Evolutionary conservation across 2,329 filamentous ascomycete species (phyloP).

Genomic region (Curvularia lunata): DNA sequence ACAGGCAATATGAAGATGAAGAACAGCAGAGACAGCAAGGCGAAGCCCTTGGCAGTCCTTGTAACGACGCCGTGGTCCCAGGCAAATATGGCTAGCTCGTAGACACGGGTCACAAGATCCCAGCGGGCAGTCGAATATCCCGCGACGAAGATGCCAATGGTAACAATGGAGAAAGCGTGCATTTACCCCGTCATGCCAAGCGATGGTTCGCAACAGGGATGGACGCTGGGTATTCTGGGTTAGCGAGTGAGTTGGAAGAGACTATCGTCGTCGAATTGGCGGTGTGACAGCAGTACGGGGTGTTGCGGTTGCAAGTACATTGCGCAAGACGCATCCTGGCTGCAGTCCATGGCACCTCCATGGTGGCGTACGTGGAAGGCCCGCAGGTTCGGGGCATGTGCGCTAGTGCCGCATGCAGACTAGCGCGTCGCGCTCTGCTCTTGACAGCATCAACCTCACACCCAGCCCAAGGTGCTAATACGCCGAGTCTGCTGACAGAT

Average conservation of each 20-base stretch:
- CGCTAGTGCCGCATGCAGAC: constrained; percentile 11
- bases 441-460: constrained; percentile 6
- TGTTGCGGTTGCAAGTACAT: constrained; percentile 23
- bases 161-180: constrained; percentile 97
- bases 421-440: constrained; percentile 12
- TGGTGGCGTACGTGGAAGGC: constrained; percentile 19
- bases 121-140: constrained; percentile 99
- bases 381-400: constrained; percentile 2
- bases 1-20: constrained; percentile 83
- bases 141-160: constrained; percentile 97
- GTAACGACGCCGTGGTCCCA: constrained; percentile 98
- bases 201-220: constrained; percentile 1
- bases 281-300: constrained; percentile 10
- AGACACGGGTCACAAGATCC: constrained; percentile 95
- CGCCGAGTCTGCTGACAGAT: not conserved
- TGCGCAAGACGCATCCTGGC: constrained; percentile 17
- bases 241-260: constrained; percentile 1
- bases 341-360: constrained; percentile 8
- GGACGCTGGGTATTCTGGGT: not conserved
- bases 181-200: constrained; percentile 63
- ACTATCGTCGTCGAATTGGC: not conserved
- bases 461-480: constrained; percentile 1
- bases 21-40: constrained; percentile 82
- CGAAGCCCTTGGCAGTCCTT: constrained; percentile 84
- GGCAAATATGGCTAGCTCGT: constrained; percentile 96